Conservation (phyloP, 306 rosid genomes). For the Rosa rugosa region DNA sequence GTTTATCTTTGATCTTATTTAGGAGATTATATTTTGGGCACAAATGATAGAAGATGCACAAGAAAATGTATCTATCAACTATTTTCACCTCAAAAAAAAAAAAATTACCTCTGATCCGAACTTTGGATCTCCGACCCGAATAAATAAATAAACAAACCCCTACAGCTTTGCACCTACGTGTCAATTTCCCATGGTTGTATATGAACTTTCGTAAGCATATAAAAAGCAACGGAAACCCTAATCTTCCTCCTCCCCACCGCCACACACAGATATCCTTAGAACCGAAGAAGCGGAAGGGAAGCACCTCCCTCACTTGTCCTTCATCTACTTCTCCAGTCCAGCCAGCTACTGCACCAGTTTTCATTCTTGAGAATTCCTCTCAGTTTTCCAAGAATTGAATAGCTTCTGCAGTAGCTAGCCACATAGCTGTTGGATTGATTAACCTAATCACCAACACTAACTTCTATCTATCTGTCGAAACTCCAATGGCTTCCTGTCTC, state of each 20-base stretch:
- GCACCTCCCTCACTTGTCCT: not conserved
- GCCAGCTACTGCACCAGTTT: not conserved
- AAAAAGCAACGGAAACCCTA: slow-evolving; percentile 17
- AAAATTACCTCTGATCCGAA: too few species aligned
- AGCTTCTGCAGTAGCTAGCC: not conserved
- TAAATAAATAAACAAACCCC: too few species aligned
- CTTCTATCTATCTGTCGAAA: not conserved
- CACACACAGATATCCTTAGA: not conserved
- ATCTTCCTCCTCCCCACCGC: not conserved
- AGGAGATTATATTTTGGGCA: too few species aligned
- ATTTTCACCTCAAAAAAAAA: too few species aligned
- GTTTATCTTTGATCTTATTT: too few species aligned
- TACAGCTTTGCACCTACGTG: not conserved
- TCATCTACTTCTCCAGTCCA: not conserved
- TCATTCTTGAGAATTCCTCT: not conserved
- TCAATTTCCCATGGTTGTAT: not conserved
- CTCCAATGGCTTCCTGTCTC: slow-evolving; percentile 26
- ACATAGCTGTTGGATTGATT: not conserved
- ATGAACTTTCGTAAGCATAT: not conserved
- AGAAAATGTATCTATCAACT: too few species aligned
- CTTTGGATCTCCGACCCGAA: too few species aligned
- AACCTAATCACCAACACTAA: not conserved
- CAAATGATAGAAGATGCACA: too few species aligned
- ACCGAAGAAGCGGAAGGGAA: not conserved
- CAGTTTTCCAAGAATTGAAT: not conserved